Evolutionary conservation across 306 rosid genomes (phyloP).

Genomic region (Vigna trinervia): DNA sequence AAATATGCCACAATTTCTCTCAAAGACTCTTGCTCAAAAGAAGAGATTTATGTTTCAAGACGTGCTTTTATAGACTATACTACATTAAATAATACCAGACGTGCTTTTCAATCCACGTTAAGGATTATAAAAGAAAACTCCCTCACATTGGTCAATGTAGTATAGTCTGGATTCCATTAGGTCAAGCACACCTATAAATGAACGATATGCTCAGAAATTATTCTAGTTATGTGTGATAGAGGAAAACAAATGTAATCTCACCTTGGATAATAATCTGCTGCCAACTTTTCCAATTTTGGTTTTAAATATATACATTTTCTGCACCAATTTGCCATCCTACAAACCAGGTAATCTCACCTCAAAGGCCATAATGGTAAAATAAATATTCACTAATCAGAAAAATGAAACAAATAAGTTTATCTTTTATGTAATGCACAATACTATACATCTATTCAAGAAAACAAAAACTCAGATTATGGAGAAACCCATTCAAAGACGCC

Average conservation of each 20-base stretch:
- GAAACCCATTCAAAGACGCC: no score
- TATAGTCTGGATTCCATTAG: neutral
- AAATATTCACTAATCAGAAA: slow-evolving; percentile 13
- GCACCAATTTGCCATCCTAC: slow-evolving; percentile 96
- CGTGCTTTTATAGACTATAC: neutral
- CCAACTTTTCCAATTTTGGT: slow-evolving; percentile 86
- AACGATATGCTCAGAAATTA: slow-evolving; percentile 8
- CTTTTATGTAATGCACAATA: neutral
- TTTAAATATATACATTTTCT: slow-evolving; percentile 87
- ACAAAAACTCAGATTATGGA: no score
- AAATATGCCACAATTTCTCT: slow-evolving; percentile 4
- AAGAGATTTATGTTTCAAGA: neutral
- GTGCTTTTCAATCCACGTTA: neutral
- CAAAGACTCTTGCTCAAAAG: neutral
- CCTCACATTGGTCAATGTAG: neutral
- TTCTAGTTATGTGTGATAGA: neutral
- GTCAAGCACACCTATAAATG: slow-evolving; percentile 14
- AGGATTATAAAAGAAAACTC: slow-evolving; percentile 4
- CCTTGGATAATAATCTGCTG: slow-evolving; percentile 78
- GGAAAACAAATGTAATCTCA: slow-evolving; percentile 36
- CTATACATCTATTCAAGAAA: slow-evolving; percentile 8
- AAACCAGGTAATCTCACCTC: slow-evolving; percentile 48
- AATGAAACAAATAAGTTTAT: slow-evolving; percentile 38
- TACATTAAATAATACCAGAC: slow-evolving; percentile 25
- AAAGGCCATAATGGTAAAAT: slow-evolving; percentile 40